Conservation (phyloP, 2,329 filamentous ascomycete species). For the Fusarium zealandicum region DNA sequence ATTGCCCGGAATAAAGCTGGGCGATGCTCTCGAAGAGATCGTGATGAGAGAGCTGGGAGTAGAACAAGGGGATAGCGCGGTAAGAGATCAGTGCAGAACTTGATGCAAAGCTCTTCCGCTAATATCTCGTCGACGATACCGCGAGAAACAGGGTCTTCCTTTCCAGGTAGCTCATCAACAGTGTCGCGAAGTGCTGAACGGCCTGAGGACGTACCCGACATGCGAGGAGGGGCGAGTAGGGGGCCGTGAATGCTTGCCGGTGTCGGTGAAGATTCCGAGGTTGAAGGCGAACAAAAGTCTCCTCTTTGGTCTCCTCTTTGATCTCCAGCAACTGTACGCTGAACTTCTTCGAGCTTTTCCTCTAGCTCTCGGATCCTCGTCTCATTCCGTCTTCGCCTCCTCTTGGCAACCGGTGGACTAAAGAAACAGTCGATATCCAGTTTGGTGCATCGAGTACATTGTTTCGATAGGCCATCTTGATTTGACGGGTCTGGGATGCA, state of each 20-base stretch:
- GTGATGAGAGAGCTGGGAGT: slow-evolving; percentile 2
- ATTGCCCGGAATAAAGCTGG: slow-evolving; percentile 21
- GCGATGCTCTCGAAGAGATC: background rate
- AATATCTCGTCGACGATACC: slow-evolving; percentile 3
- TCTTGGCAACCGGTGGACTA: slow-evolving; percentile 14
- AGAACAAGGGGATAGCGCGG: slow-evolving; percentile 17
- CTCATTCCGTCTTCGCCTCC: slow-evolving; percentile 17
- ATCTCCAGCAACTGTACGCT: background rate
- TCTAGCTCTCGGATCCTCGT: slow-evolving; percentile 20
- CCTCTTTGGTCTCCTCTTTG: background rate
- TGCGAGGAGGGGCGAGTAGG: background rate
- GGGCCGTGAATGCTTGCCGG: background rate
- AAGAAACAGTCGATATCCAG: slow-evolving; percentile 18
- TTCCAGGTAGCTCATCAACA: background rate
- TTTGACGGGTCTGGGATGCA: slow-evolving; percentile 6
- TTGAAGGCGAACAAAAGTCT: background rate
- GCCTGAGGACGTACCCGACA: background rate
- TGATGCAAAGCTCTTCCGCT: slow-evolving; percentile 5
- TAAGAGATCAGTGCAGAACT: slow-evolving; percentile 7
- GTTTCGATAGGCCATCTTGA: background rate
- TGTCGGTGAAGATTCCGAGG: background rate
- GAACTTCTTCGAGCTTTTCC: slow-evolving; percentile 14
- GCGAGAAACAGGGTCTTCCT: slow-evolving; percentile 5
- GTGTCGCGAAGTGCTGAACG: background rate
- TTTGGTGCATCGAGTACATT: slow-evolving; percentile 14